Percentiles rank a stretch among this genome's conserved stretches.
Conservation (phyloP, 176 grass and related monocot species). For the Eragrostis curvula region DNA sequence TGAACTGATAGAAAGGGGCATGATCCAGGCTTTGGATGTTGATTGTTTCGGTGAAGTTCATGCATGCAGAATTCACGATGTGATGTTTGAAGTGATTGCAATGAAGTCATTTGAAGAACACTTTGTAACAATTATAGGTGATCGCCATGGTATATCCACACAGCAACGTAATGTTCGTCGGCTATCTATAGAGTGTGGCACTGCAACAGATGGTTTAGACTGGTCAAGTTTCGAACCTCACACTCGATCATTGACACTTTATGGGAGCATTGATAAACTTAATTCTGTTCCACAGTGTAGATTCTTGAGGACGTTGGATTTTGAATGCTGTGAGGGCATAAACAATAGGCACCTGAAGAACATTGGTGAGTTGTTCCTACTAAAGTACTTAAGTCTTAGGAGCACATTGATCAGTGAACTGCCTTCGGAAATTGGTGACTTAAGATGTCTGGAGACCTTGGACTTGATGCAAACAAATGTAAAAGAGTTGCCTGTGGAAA, state of each 20-base stretch:
- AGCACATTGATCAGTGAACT: background rate
- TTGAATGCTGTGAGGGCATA: constrained; percentile 1
- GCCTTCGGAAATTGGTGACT: background rate
- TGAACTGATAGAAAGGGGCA: constrained; percentile 28
- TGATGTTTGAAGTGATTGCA: constrained; percentile 32
- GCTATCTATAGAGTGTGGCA: background rate
- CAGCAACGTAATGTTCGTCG: background rate
- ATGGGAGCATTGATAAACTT: background rate
- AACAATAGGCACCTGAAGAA: background rate
- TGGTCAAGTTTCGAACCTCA: background rate
- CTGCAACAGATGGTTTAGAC: background rate
- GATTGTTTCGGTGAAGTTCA: constrained; percentile 21
- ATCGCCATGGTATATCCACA: background rate
- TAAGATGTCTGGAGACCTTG: background rate
- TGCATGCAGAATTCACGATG: constrained; percentile 37
- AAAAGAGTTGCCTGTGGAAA: background rate
- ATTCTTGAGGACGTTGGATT: constrained; percentile 4
- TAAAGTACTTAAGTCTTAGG: background rate
- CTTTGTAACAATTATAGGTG: constrained; percentile 15
- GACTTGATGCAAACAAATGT: constrained; percentile 6
- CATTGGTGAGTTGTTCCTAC: background rate
- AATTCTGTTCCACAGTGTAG: background rate
- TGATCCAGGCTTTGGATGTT: constrained; percentile 37
- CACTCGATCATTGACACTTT: background rate
- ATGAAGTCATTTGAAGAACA: constrained; percentile 30